Percentiles rank a stretch among this genome's conserved stretches.
phyloP scores from a whole-genome alignment of 768 basidiomycete species.

The Naganishia vaughanmartiniae region DNA sequence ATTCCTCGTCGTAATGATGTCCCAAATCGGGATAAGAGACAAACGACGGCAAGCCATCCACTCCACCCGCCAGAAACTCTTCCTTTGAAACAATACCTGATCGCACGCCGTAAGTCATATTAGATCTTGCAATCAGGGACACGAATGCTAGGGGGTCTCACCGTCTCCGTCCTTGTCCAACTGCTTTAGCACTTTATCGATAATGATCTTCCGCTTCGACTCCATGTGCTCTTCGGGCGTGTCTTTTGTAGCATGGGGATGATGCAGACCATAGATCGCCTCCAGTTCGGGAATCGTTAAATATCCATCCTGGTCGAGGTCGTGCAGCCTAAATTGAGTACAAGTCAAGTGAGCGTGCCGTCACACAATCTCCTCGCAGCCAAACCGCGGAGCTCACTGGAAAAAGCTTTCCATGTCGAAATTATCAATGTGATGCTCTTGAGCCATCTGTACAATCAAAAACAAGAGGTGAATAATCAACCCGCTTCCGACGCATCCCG shows the following conservation, averaged over 20 bases:
- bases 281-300: conserved; percentile 88
- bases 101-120: not conserved
- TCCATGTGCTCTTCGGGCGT: conserved; percentile 65
- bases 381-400: conserved; percentile 35
- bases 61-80: conserved; percentile 50
- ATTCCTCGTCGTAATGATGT: conserved; percentile 52
- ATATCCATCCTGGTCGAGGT: conserved; percentile 75
- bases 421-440: conserved; percentile 51
- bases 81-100: conserved; percentile 36
- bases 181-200: conserved; percentile 64
- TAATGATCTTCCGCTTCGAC: conserved; percentile 75
- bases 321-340: conserved; percentile 62
- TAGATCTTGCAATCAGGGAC: not conserved
- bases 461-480: not conserved
- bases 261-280: conserved; percentile 93
- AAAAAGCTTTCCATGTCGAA: conserved; percentile 90
- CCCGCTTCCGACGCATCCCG: too few relatives aligned
- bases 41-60: conserved; percentile 50
- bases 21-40: conserved; percentile 50
- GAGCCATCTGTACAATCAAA: conserved; percentile 40
- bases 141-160: not conserved
- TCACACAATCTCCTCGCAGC: too few relatives aligned
- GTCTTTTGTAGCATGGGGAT: conserved; percentile 67
- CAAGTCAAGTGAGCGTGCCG: not conserved
- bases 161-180: conserved; percentile 78